phyloP scores from a whole-genome alignment of 768 basidiomycete species.

The Calocybe gangraenosa region DNA sequence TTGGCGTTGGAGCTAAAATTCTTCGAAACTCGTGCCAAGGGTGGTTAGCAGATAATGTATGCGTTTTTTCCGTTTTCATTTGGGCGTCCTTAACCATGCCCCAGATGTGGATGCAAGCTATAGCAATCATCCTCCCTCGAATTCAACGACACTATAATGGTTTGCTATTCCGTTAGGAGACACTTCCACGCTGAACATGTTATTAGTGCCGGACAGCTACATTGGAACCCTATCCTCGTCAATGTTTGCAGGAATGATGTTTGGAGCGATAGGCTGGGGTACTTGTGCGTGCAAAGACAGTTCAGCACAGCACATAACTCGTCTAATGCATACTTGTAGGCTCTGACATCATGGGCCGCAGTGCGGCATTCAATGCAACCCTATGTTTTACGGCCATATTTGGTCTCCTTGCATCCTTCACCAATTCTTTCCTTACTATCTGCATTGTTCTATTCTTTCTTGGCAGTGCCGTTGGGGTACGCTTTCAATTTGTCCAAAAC shows the following conservation, averaged over 20 bases:
- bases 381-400: conserved; percentile 89
- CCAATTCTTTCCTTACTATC: conserved; percentile 61
- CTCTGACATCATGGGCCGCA: conserved; percentile 87
- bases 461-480: conserved; percentile 90
- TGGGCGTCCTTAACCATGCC: conserved; percentile 22
- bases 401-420: conserved; percentile 74
- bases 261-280: conserved; percentile 90
- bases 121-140: conserved; percentile 93
- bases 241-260: conserved; percentile 97
- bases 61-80: conserved; percentile 17
- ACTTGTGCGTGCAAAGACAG: conserved; percentile 49
- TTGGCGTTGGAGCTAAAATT: not conserved
- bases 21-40: conserved; percentile 39
- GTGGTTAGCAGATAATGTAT: conserved; percentile 92
- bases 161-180: conserved; percentile 22
- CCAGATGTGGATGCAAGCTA: conserved; percentile 92
- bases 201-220: conserved; percentile 62
- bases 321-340: conserved; percentile 29
- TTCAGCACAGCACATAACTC: not conserved
- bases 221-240: conserved; percentile 84
- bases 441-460: conserved; percentile 82
- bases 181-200: not conserved
- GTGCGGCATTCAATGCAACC: conserved; percentile 88
- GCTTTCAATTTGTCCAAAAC: conserved; percentile 20
- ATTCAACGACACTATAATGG: conserved; percentile 88